Evolutionary conservation across 2,329 filamentous ascomycete genomes (phyloP).

Genomic region (Penicillium sp.): DNA sequence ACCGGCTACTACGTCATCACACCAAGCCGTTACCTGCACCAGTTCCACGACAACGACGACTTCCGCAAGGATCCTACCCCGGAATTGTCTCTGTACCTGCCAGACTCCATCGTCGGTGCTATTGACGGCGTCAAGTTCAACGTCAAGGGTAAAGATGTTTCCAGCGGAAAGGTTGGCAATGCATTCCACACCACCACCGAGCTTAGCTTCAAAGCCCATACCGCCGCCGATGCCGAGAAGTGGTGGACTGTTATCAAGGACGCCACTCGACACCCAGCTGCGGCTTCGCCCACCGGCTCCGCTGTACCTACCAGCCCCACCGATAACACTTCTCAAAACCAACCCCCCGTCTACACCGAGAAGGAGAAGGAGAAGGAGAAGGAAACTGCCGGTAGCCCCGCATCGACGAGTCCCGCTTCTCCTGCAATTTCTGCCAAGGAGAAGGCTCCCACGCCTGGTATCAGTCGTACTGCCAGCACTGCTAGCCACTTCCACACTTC

Average conservation of each 20-base stretch:
- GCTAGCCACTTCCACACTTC: conserved; percentile 34
- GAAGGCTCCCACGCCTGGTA: conserved; percentile 12
- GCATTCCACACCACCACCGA: conserved; percentile 81
- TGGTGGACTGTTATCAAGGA: conserved; percentile 76
- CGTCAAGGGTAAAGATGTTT: conserved; percentile 91
- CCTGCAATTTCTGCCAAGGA: conserved; percentile 11
- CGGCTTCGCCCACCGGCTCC: conserved; percentile 16
- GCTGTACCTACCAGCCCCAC: conserved; percentile 15
- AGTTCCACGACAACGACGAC: conserved; percentile 91
- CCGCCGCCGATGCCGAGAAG: conserved; percentile 75
- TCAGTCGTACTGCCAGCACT: conserved; percentile 31
- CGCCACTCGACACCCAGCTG: conserved; percentile 23
- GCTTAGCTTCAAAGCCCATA: conserved; percentile 85
- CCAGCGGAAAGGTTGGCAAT: conserved; percentile 74
- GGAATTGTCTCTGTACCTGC: conserved; percentile 87
- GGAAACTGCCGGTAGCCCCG: background rate
- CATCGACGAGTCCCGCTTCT: background rate
- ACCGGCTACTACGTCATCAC: conserved; percentile 90
- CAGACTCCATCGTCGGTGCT: conserved; percentile 80
- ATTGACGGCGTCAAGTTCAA: conserved; percentile 82
- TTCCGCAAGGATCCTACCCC: conserved; percentile 64
- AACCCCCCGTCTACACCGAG: conserved; percentile 4
- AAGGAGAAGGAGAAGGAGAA: conserved; percentile 7
- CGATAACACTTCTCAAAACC: conserved; percentile 5
- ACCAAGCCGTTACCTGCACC: conserved; percentile 85